Percentiles rank a stretch among this genome's conserved stretches.
Conservation (phyloP, 305 asterid species). For the Stenogyne calaminthoides region DNA sequence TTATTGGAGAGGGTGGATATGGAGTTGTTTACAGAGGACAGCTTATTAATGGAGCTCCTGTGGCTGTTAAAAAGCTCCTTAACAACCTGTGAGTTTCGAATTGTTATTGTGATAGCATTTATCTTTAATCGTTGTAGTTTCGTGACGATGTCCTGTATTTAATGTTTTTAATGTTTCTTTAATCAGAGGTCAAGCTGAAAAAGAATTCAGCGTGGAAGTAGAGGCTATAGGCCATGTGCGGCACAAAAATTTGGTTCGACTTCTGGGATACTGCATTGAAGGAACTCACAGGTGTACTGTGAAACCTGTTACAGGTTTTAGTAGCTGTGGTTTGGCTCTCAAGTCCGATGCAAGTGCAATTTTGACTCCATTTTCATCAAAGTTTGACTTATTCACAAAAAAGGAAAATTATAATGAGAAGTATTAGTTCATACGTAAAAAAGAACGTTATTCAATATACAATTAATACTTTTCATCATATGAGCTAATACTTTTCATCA, state of each 20-base stretch:
- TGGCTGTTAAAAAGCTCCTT: slow-evolving; percentile 90
- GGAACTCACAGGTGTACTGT: slow-evolving; percentile 86
- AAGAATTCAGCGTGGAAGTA: slow-evolving; percentile 89
- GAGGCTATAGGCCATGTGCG: slow-evolving; percentile 98
- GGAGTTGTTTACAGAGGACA: slow-evolving; percentile 85
- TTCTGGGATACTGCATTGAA: slow-evolving; percentile 92
- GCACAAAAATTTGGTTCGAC: slow-evolving; percentile 94
- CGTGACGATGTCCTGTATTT: not conserved
- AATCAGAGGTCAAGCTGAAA: slow-evolving; percentile 94
- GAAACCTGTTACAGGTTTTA: slow-evolving; percentile 5
- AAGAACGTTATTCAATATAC: no score
- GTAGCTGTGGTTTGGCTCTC: not conserved
- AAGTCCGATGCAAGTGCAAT: no score
- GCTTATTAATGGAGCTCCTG: slow-evolving; percentile 76
- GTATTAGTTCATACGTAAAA: not conserved
- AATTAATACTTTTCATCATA: no score
- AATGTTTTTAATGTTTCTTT: slow-evolving; percentile 9
- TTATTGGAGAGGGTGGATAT: slow-evolving; percentile 95
- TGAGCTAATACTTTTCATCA: no score
- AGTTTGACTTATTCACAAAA: no score
- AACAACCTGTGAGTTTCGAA: slow-evolving; percentile 76
- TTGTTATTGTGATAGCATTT: not conserved
- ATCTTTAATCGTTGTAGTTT: slow-evolving; percentile 13
- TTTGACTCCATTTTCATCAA: no score
- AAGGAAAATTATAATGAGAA: no score